Percentiles rank a stretch among this genome's conserved stretches.
Evolutionary conservation across 2,329 filamentous ascomycete genomes (phyloP).

Genomic region (Fusarium beomiforme): DNA sequence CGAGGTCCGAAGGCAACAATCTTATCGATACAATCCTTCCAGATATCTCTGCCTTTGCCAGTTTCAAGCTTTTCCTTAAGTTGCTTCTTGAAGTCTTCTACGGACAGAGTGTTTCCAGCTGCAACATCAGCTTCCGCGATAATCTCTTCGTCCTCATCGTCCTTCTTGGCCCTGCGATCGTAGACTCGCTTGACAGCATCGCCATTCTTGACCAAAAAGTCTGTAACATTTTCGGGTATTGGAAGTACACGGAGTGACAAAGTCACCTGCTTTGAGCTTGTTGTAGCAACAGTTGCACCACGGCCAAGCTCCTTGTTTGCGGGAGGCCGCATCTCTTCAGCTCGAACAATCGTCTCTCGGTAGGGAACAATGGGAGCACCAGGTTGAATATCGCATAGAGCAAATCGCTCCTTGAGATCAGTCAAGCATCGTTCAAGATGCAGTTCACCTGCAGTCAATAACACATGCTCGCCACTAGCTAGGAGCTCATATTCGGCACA

Average conservation of each 20-base stretch:
- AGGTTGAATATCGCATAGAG: conserved; percentile 92
- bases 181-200: conserved; percentile 83
- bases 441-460: conserved; percentile 91
- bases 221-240: conserved; percentile 79
- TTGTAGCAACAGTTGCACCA: conserved; percentile 79
- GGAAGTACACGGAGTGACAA: conserved; percentile 82
- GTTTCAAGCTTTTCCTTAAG: conserved; percentile 75
- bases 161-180: conserved; percentile 65
- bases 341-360: conserved; percentile 87
- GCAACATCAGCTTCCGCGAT: conserved; percentile 66
- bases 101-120: conserved; percentile 70
- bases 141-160: conserved; percentile 53
- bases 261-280: conserved; percentile 86
- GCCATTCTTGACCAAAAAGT: conserved; percentile 84
- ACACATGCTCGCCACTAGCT: conserved; percentile 91
- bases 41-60: conserved; percentile 77
- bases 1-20: conserved; percentile 92
- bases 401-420: conserved; percentile 91
- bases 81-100: conserved; percentile 80
- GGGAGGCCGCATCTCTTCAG: conserved; percentile 90
- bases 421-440: conserved; percentile 95
- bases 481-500: conserved; percentile 97
- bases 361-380: conserved; percentile 96
- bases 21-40: conserved; percentile 79
- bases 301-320: conserved; percentile 87